These are phyloP conservation scores for Sporisorium sorghi DNA, from an alignment of 1,284 basidiomycete genomes.

Conservation along the genomic window DNA sequence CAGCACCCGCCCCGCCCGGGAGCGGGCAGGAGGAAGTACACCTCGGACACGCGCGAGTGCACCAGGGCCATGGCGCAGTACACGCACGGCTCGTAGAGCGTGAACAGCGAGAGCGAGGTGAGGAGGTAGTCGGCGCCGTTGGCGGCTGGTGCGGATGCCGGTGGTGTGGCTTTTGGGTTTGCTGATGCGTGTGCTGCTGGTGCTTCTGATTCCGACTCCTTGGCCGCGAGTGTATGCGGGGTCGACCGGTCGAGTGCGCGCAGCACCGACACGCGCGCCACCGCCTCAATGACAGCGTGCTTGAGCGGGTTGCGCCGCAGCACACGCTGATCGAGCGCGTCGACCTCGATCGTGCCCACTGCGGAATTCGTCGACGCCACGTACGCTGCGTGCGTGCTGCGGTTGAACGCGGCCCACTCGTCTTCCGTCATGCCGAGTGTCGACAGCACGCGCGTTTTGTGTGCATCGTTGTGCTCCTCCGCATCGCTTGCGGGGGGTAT, in stretches of 20 bases:
- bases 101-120: slow-evolving; percentile 59
- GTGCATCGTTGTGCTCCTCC: neutral
- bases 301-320: slow-evolving; percentile 58
- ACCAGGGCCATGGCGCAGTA: slow-evolving; percentile 67
- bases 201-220: too few species aligned
- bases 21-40: slow-evolving; percentile 60
- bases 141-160: slow-evolving; percentile 11
- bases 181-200: neutral
- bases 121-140: slow-evolving; percentile 67
- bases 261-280: slow-evolving; percentile 21
- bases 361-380: slow-evolving; percentile 5
- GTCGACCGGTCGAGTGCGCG: slow-evolving; percentile 20
- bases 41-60: slow-evolving; percentile 59
- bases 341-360: slow-evolving; percentile 39
- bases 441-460: slow-evolving; percentile 4
- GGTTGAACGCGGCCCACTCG: slow-evolving; percentile 20
- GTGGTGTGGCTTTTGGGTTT: neutral
- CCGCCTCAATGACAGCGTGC: slow-evolving; percentile 54
- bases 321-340: slow-evolving; percentile 57
- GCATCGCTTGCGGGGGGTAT: neutral
- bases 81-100: slow-evolving; percentile 66
- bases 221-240: neutral
- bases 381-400: neutral
- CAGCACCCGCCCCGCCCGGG: slow-evolving; percentile 63
- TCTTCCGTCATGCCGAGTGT: slow-evolving; percentile 22